Conservation (phyloP, 441 rosid species). For the Manihot esculenta region DNA sequence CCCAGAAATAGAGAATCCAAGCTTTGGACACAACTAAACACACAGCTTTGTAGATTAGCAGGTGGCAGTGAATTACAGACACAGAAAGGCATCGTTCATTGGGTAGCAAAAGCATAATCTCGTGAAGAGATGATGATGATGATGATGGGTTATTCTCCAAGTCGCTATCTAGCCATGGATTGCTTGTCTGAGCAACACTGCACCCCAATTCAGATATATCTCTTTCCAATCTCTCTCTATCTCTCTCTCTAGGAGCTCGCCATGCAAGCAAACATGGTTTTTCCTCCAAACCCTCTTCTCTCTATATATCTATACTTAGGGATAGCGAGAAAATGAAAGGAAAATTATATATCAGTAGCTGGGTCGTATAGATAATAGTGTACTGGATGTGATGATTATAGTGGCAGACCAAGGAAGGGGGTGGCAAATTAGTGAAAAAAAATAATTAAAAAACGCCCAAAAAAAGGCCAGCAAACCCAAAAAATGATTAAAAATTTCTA, state of each 20-base stretch:
- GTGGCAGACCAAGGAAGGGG: slow-evolving; percentile 44
- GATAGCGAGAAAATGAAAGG: slow-evolving; percentile 22
- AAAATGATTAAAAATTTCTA: slow-evolving; percentile 26
- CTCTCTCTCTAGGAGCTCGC: slow-evolving; percentile 20
- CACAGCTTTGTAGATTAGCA: slow-evolving; percentile 33
- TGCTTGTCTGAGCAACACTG: slow-evolving; percentile 49
- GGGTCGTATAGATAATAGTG: slow-evolving; percentile 35
- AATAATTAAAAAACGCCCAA: slow-evolving; percentile 15
- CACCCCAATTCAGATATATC: slow-evolving; percentile 34
- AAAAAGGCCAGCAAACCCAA: slow-evolving; percentile 14
- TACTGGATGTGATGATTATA: slow-evolving; percentile 56
- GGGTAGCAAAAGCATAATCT: slow-evolving; percentile 51
- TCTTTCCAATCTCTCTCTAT: slow-evolving; percentile 28
- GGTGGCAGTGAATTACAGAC: slow-evolving; percentile 43
- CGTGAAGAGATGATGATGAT: slow-evolving; percentile 49
- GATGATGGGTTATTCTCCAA: slow-evolving; percentile 72
- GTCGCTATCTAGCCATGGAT: slow-evolving; percentile 67
- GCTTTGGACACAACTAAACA: slow-evolving; percentile 37
- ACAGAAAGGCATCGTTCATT: slow-evolving; percentile 62
- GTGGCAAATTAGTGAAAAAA: slow-evolving; percentile 22
- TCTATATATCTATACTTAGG: slow-evolving; percentile 31
- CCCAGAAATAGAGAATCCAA: slow-evolving; percentile 32
- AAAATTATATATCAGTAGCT: slow-evolving; percentile 25
- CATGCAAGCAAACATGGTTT: slow-evolving; percentile 43
- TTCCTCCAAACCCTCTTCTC: slow-evolving; percentile 25